These are phyloP conservation scores for Ochromonas danica DNA, from an alignment of 108 stramenopile species.

Conservation along the genomic window DNA sequence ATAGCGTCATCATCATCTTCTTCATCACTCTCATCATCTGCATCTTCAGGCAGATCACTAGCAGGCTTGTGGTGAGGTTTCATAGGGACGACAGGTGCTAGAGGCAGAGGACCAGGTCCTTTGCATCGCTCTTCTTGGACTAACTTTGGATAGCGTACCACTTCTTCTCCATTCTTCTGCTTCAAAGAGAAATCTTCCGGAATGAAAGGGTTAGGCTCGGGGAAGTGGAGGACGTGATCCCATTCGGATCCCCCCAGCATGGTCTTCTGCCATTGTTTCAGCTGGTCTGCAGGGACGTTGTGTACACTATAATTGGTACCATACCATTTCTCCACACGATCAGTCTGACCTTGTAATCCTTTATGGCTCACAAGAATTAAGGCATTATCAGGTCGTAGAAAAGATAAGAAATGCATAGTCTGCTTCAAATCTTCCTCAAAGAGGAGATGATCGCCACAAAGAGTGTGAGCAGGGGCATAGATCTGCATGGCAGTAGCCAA, in stretches of 20 bases:
- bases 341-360: constrained; percentile 44
- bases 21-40: neutral
- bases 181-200: constrained; percentile 46
- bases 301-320: constrained; percentile 72
- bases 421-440: constrained; percentile 54
- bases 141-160: neutral
- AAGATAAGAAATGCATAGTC: constrained; percentile 46
- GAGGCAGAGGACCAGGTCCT: too few relatives aligned
- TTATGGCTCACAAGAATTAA: constrained; percentile 56
- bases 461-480: constrained; percentile 44
- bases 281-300: constrained; percentile 54
- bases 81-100: too few relatives aligned
- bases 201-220: constrained; percentile 55
- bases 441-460: constrained; percentile 62
- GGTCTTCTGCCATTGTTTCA: constrained; percentile 57
- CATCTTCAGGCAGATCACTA: neutral
- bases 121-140: too few relatives aligned
- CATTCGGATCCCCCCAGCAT: neutral
- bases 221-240: constrained; percentile 45
- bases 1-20: neutral
- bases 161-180: neutral
- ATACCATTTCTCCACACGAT: constrained; percentile 73
- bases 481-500: constrained; percentile 62
- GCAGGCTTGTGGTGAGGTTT: neutral
- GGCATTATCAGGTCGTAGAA: constrained; percentile 56